Evolutionary conservation across 1,139 yeast genomes (phyloP), one percentile per base, ranked within the genome.

Genomic region (Candida freyschussii): DNA sequence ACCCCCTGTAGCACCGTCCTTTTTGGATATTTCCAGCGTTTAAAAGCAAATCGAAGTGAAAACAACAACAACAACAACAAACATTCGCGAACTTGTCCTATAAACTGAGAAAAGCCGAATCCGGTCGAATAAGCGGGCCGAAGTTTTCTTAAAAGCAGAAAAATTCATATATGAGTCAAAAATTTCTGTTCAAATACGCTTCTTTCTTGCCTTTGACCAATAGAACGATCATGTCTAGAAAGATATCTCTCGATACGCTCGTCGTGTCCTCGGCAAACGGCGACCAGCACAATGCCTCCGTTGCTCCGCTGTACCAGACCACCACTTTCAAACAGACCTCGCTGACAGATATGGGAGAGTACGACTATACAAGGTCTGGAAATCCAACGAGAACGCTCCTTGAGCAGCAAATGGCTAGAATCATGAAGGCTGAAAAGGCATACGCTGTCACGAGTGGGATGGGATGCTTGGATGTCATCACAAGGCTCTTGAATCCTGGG

Each of bases 301-400:
- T 82, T 19, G 84, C 94, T 13, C 96, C 97, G 7, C 69, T 89
- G 34, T 89, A 89, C 60, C 95, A 85, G 57, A 76, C 94, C 2
- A 95, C 97, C 12, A 89, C 97, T 9, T 89, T 89, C 63, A 87
- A 86, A 59, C 93, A 85, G 57, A 75, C 72, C 27, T 78, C 86
- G 6, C 65, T 84, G 43, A 62, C 75, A 26, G 78, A 80, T 48
- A 77, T 82, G 82, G 91, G 93, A 6, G 82, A 78, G 52, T 87
- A 82, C 57, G 96, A 87, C 59, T 87, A 87, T 58, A 85, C 96
- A 1, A 69, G 96, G 51, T 80, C 93, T n/a, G 96, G 96, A 3
- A 87, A 87, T 58, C 96, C 96, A 19, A 85, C 96, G 2, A 69
- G 96, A 58, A 75, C 93, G 0, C 75, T 75, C 30, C 63, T 86